A percentile compares a stretch with the other conserved stretches of the same genome.
Evolutionary conservation across 108 stramenopile genomes (phyloP).

Genomic region (Cyclostephanos tholiformis): DNA sequence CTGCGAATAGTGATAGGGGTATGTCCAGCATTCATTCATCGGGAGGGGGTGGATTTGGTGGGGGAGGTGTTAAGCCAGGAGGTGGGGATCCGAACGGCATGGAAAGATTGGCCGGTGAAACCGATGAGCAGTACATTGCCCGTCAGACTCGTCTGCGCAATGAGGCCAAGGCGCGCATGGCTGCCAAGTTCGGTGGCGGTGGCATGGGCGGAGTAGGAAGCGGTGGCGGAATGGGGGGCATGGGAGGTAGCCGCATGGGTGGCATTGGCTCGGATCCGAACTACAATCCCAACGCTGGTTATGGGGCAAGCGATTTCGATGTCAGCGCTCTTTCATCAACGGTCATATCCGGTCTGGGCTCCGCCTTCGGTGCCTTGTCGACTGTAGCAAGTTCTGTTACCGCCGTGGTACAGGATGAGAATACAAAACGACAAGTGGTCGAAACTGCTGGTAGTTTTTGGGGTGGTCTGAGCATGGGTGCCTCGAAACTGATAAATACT

Average conservation of each 20-base stretch:
- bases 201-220: slow-evolving; percentile 45
- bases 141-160: slow-evolving; percentile 89
- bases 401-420: slow-evolving; percentile 53
- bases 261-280: slow-evolving; percentile 79
- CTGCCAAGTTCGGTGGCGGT: slow-evolving; percentile 80
- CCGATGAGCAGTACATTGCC: slow-evolving; percentile 89
- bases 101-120: slow-evolving; percentile 90
- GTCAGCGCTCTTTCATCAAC: slow-evolving; percentile 37
- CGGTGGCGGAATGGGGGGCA: slow-evolving; percentile 21
- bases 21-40: slow-evolving; percentile 43
- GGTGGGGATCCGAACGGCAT: slow-evolving; percentile 82
- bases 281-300: slow-evolving; percentile 68
- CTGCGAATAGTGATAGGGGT: slow-evolving; percentile 4
- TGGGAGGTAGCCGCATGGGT: slow-evolving; percentile 68
- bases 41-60: slow-evolving; percentile 25
- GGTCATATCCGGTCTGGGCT: slow-evolving; percentile 63
- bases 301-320: slow-evolving; percentile 46
- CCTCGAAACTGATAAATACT: slow-evolving; percentile 55
- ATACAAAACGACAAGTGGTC: slow-evolving; percentile 40
- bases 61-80: slow-evolving; percentile 16
- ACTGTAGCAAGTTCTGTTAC: slow-evolving; percentile 43
- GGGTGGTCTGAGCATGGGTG: slow-evolving; percentile 66
- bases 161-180: slow-evolving; percentile 85
- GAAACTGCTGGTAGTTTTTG: slow-evolving; percentile 75
- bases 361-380: slow-evolving; percentile 58